Evolutionary conservation across 371 early-diverging fungal species (phyloP).

Genomic region (Actinomortierella ambigua): DNA sequence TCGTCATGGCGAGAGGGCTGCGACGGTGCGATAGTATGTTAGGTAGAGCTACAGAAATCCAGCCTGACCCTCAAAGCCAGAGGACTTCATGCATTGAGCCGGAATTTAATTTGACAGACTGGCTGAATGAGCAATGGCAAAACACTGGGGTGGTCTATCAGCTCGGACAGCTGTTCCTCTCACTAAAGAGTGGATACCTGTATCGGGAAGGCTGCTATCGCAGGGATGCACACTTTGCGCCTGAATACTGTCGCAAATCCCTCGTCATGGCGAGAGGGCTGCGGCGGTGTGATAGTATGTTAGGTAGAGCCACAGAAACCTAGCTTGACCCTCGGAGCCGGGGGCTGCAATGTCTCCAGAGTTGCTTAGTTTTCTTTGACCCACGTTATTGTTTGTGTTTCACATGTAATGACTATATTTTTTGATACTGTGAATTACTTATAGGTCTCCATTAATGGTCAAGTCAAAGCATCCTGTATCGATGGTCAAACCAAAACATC

Average conservation of each 20-base stretch:
- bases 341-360: too few relatives aligned
- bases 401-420: not conserved
- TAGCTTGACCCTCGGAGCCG: constrained; percentile 5
- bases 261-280: constrained; percentile 2
- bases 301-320: constrained; percentile 2
- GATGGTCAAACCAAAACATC: constrained; percentile 14
- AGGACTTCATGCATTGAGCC: too few relatives aligned
- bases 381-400: too few relatives aligned
- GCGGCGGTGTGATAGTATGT: constrained; percentile 3
- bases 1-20: constrained; percentile 2
- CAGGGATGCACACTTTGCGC: not conserved
- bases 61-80: constrained; percentile 4
- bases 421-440: not conserved
- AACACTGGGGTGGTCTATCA: constrained; percentile 6
- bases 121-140: too few relatives aligned
- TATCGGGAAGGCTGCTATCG: constrained; percentile 6
- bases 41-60: constrained; percentile 3
- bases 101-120: too few relatives aligned
- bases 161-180: constrained; percentile 3
- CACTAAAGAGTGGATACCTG: constrained; percentile 1
- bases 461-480: not conserved
- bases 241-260: not conserved
- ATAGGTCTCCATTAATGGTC: not conserved
- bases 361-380: too few relatives aligned
- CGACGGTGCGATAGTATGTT: constrained; percentile 2